phyloP scores from a whole-genome alignment of 2,329 filamentous ascomycete genomes.

The Aureobasidium sp. region DNA sequence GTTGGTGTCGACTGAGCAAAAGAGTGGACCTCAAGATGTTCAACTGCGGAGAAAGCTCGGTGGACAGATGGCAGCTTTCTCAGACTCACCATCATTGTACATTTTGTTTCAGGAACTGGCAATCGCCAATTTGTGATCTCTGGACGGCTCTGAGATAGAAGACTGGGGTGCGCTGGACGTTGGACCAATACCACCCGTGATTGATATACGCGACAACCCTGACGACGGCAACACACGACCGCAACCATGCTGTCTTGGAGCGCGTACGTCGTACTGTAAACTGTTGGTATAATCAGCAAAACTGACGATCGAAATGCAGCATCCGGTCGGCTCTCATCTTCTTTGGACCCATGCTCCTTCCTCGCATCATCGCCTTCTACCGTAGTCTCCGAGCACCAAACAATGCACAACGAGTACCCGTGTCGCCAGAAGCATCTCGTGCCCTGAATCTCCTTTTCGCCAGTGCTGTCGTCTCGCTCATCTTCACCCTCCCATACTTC shows the following conservation, averaged over 20 bases:
- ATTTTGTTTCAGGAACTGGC: not conserved
- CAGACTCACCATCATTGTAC: conserved; percentile 3
- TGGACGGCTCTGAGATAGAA: too few relatives aligned
- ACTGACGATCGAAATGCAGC: not conserved
- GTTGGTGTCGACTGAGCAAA: not conserved
- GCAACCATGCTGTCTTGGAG: conserved; percentile 12
- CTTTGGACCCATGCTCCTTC: conserved; percentile 64
- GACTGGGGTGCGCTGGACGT: too few relatives aligned
- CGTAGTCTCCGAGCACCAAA: conserved; percentile 42
- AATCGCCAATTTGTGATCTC: too few relatives aligned
- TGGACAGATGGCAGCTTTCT: not conserved
- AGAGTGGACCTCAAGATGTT: not conserved
- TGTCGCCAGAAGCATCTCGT: conserved; percentile 47
- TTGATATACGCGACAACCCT: not conserved
- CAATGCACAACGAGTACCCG: conserved; percentile 42
- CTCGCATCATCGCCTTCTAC: conserved; percentile 58
- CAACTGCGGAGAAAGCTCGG: conserved; percentile 1
- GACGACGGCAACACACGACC: not conserved
- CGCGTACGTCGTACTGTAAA: not conserved
- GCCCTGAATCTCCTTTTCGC: conserved; percentile 54
- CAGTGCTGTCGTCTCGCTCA: conserved; percentile 44
- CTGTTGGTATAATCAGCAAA: not conserved
- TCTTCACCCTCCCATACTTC: conserved; percentile 57
- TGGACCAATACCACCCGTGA: not conserved
- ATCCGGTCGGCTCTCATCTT: conserved; percentile 39